These are phyloP conservation scores for Bruguiera sexangula DNA, from an alignment of 345 rosid genomes.

Conservation along the genomic window DNA sequence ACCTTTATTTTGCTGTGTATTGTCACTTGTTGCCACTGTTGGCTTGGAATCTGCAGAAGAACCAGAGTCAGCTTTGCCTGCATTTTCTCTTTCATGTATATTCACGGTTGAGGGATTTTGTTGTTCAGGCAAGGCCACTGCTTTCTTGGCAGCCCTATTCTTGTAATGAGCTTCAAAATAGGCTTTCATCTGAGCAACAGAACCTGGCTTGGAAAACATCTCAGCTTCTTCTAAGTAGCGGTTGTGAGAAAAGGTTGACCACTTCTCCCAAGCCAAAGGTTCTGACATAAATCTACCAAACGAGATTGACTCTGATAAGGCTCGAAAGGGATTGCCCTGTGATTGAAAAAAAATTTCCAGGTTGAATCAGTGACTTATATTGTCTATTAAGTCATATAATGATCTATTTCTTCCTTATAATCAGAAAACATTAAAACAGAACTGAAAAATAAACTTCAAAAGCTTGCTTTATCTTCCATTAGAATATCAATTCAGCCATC, in stretches of 20 bases:
- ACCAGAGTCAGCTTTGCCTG: neutral
- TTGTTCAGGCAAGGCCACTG: constrained; percentile 39
- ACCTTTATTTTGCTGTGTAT: constrained; percentile 26
- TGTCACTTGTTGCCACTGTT: constrained; percentile 7
- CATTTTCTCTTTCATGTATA: constrained; percentile 20
- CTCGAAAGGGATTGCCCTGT: constrained; percentile 60
- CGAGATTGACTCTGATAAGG: constrained; percentile 70
- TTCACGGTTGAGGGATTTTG: constrained; percentile 13
- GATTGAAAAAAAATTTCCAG: constrained; percentile 8
- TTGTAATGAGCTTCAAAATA: constrained; percentile 85
- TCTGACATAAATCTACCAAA: constrained; percentile 88
- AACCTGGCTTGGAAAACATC: constrained; percentile 75
- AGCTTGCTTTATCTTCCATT: no score
- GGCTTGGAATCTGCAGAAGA: constrained; percentile 18
- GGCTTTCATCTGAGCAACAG: constrained; percentile 90
- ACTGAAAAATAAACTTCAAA: no score
- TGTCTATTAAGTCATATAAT: neutral
- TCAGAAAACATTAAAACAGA: no score
- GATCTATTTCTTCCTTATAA: neutral
- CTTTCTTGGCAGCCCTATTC: constrained; percentile 64
- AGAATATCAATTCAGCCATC: no score
- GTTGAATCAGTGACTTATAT: neutral
- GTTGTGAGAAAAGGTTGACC: constrained; percentile 90
- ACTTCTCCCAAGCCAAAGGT: constrained; percentile 77
- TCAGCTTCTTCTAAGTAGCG: constrained; percentile 86